Conservation (phyloP, 176 grass and related monocot genomes). For the Aegilops umbellulata region DNA sequence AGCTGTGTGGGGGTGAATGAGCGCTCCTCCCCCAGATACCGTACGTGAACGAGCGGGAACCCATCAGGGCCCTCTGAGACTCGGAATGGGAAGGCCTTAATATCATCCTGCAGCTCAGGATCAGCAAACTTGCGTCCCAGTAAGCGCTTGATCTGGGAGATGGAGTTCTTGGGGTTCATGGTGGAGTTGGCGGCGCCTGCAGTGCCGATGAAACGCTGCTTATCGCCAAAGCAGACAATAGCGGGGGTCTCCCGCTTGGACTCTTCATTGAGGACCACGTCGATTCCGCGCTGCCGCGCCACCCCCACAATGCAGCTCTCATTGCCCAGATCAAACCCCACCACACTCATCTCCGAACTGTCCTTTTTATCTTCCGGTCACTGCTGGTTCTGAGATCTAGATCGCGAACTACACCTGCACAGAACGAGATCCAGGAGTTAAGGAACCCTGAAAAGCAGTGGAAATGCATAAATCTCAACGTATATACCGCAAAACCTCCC, state of each 20-base stretch:
- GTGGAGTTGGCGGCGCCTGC: slow-evolving; percentile 68
- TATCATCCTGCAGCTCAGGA: slow-evolving; percentile 76
- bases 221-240: slow-evolving; percentile 91
- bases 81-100: slow-evolving; percentile 54
- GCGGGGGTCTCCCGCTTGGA: slow-evolving; percentile 91
- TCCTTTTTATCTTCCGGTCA: background rate
- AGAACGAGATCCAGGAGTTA: slow-evolving; percentile 32
- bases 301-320: slow-evolving; percentile 92
- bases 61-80: slow-evolving; percentile 65
- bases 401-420: background rate
- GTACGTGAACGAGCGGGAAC: slow-evolving; percentile 68
- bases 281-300: slow-evolving; percentile 81
- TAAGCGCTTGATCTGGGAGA: slow-evolving; percentile 89
- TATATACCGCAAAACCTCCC: background rate
- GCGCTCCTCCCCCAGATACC: slow-evolving; percentile 59
- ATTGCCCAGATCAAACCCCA: slow-evolving; percentile 90
- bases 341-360: slow-evolving; percentile 69
- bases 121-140: slow-evolving; percentile 66
- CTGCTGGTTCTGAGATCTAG: slow-evolving; percentile 20
- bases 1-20: slow-evolving; percentile 74
- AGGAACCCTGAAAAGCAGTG: background rate
- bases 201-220: slow-evolving; percentile 85
- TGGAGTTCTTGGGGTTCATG: slow-evolving; percentile 87
- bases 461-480: background rate
- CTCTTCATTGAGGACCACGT: slow-evolving; percentile 92